Evolutionary conservation across 179 eudicot species (phyloP), one percentile per base, ranked within the genome.

Genomic region (Gypsophila paniculata): DNA sequence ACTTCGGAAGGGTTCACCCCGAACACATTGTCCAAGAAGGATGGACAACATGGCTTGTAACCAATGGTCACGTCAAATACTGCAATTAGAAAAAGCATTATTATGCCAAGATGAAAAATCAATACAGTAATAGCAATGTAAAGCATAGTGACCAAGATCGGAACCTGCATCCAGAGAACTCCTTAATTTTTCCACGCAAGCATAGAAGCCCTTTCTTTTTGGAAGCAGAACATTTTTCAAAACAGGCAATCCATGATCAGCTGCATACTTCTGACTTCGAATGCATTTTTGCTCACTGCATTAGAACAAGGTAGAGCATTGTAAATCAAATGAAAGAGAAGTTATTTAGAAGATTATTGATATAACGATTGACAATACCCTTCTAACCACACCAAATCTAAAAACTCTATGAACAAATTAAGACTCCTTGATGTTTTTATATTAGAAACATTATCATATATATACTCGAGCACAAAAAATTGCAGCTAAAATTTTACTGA

Each of bases 1-100:
- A 92, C 98, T 87, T 92, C 96, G 6, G 92, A 80, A 54, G 98
- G 98, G 78, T 83, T 87, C 48, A 90, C 70, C 7, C 98, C 98
- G 14, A 89, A 90, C 22, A 89, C 88, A 49, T 92, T 92, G 90
- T 92, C 98, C 80, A 87, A 29, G 80, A 92, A 90, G 58, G 75
- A 77, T 29, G 98, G 96, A 83, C 95, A 87, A 0, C 78, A 77
- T 69, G 87, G 82, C 79, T 92, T 92, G 88, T 92, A 92, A 6
- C 94, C 95, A 11, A 92, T 90, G 44, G 95, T 88, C 32, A 90
- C 78, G 57, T 92, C 96, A 74, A 88, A 92, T 46, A 90, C 98
- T 92, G 96, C 83, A 72, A 22, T 61, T 15, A 60, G 32, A 67
- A 75, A 55, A 63, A 5, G 65, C 46, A 60, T 64, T 68, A 10